Evolutionary conservation across 1,284 basidiomycete genomes (phyloP).

Genomic region (Puccinia horiana): DNA sequence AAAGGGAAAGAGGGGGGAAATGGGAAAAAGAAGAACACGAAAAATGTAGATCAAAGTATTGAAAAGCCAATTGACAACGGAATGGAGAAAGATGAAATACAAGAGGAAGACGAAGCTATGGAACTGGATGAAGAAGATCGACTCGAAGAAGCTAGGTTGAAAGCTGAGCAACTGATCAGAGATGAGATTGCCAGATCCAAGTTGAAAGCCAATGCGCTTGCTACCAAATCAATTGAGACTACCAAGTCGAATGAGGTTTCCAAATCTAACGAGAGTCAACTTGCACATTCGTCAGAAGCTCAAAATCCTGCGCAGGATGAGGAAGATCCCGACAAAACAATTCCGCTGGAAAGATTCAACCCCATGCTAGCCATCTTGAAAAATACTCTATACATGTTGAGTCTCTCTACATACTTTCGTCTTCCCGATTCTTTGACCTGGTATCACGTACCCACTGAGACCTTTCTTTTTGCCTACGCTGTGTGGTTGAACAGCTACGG

Average conservation of each 20-base stretch:
- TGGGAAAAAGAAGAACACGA: constrained; percentile 58
- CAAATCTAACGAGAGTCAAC: background rate
- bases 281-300: constrained; percentile 2
- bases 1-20: constrained; percentile 60
- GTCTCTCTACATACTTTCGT: background rate
- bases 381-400: constrained; percentile 79
- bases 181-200: constrained; percentile 28
- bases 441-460: background rate
- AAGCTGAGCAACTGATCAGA: constrained; percentile 32
- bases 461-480: background rate
- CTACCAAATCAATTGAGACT: background rate
- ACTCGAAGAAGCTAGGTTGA: constrained; percentile 37
- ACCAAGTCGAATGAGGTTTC: background rate
- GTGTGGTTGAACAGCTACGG: constrained; percentile 60
- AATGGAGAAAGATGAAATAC: constrained; percentile 1
- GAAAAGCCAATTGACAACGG: constrained; percentile 51
- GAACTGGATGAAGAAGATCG: constrained; percentile 50
- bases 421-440: background rate
- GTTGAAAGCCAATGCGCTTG: background rate
- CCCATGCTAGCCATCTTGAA: constrained; percentile 83
- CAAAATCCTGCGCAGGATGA: constrained; percentile 55
- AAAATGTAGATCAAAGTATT: constrained; percentile 31
- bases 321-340: constrained; percentile 71
- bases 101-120: constrained; percentile 49
- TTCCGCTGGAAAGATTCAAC: constrained; percentile 81